Conservation (phyloP, 495 filamentous ascomycete genomes). For the Copromyces sp. region DNA sequence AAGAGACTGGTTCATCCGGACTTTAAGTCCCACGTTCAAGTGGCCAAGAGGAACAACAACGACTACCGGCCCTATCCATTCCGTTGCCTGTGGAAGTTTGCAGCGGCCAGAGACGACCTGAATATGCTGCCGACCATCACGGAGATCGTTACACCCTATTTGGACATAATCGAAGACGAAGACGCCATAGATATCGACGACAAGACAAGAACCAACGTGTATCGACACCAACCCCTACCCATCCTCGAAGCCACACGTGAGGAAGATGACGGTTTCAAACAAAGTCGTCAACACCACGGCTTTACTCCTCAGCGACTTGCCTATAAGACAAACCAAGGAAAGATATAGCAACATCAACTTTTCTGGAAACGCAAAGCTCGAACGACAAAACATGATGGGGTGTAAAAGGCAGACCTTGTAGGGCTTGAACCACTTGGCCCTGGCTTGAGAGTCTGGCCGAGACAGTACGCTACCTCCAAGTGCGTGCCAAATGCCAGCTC, state of each 20-base stretch:
- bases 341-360: too few species aligned
- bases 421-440: not conserved
- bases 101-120: slow-evolving; percentile 48
- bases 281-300: not conserved
- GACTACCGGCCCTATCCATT: slow-evolving; percentile 70
- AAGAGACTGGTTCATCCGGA: not conserved
- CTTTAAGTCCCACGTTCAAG: not conserved
- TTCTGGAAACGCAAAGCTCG: not conserved
- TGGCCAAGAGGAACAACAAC: slow-evolving; percentile 76
- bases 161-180: slow-evolving; percentile 45
- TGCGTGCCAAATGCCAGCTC: not conserved
- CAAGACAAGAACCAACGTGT: slow-evolving; percentile 8
- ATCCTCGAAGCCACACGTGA: not conserved
- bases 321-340: not conserved
- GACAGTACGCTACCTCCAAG: not conserved
- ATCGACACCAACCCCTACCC: not conserved
- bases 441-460: not conserved
- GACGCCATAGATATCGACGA: slow-evolving; percentile 54
- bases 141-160: slow-evolving; percentile 46
- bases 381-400: not conserved
- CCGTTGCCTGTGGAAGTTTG: slow-evolving; percentile 59
- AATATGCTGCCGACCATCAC: slow-evolving; percentile 60
- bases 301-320: not conserved
- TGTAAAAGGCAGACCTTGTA: not conserved
- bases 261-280: not conserved